Conservation (phyloP, 2,329 filamentous ascomycete species). For the Monilinia vaccinii-corymbosi region DNA sequence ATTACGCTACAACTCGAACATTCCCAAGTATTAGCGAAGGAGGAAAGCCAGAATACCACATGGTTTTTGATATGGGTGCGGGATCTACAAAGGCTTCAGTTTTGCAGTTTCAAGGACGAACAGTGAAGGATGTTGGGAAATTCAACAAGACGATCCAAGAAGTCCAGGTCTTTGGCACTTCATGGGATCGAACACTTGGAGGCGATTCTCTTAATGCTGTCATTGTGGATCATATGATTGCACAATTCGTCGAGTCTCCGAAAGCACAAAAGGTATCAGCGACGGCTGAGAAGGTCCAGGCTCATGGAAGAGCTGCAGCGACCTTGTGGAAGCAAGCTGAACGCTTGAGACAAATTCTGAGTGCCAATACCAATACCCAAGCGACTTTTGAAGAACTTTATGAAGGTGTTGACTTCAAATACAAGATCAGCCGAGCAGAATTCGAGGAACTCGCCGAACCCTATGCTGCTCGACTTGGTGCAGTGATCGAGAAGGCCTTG, state of each 20-base stretch:
- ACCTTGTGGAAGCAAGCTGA: conserved; percentile 93
- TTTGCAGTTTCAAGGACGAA: conserved; percentile 78
- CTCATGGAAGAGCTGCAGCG: conserved; percentile 74
- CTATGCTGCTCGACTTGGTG: conserved; percentile 58
- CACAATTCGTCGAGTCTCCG: conserved; percentile 64
- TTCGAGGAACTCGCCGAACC: conserved; percentile 71
- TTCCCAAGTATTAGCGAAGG: conserved; percentile 80
- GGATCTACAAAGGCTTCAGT: conserved; percentile 88
- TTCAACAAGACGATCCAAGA: conserved; percentile 97
- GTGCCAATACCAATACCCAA: conserved; percentile 77
- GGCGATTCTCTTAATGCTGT: conserved; percentile 83
- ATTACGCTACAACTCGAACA: conserved; percentile 86
- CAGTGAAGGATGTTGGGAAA: conserved; percentile 83
- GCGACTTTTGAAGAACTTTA: conserved; percentile 82
- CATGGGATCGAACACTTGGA: conserved; percentile 84
- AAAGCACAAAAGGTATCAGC: conserved; percentile 57
- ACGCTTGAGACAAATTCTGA: conserved; percentile 77
- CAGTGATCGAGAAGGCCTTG: conserved; percentile 66
- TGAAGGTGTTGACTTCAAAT: conserved; percentile 87
- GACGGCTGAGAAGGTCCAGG: conserved; percentile 53
- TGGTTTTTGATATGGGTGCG: conserved; percentile 97
- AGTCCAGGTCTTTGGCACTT: conserved; percentile 76
- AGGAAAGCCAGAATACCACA: conserved; percentile 78
- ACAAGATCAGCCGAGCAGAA: conserved; percentile 69
- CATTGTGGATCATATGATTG: conserved; percentile 81